A percentile compares a stretch with the other conserved stretches of the same genome.
Evolutionary conservation across 2,329 filamentous ascomycete species (phyloP).

Genomic region (Fusarium penzigii): DNA sequence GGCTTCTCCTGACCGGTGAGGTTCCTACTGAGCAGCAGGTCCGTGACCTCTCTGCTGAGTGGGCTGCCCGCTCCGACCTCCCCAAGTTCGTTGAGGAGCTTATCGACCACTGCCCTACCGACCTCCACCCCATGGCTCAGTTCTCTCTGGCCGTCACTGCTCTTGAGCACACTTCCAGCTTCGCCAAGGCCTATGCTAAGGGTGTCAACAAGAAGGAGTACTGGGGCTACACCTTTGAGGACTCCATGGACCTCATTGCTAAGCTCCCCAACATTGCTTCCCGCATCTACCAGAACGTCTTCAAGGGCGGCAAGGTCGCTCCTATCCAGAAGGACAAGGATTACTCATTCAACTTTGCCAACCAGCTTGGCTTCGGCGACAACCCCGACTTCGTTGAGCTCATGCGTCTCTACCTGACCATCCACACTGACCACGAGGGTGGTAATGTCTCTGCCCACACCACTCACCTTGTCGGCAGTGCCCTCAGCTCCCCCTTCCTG

Average conservation of each 20-base stretch:
- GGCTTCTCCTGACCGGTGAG: slow-evolving; percentile 97
- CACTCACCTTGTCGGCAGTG: slow-evolving; percentile 95
- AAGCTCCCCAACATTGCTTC: slow-evolving; percentile 98
- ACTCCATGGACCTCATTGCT: slow-evolving; percentile 99
- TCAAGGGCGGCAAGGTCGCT: slow-evolving; percentile 99
- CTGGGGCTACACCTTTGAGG: slow-evolving; percentile 99
- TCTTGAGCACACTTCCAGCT: slow-evolving; percentile 96
- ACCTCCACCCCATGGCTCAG: slow-evolving; percentile 99
- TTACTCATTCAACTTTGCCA: slow-evolving; percentile 98
- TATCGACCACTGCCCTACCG: slow-evolving; percentile 98
- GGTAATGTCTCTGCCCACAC: slow-evolving; percentile 98
- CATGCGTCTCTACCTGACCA: slow-evolving; percentile 98
- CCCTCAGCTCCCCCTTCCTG: slow-evolving; percentile 95
- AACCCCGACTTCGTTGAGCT: slow-evolving; percentile 98
- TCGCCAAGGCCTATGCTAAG: slow-evolving; percentile 98
- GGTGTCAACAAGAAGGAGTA: slow-evolving; percentile 99
- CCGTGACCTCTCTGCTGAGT: slow-evolving; percentile 95
- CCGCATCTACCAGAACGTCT: slow-evolving; percentile 99
- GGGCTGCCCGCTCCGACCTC: slow-evolving; percentile 94
- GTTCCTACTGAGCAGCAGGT: slow-evolving; percentile 98
- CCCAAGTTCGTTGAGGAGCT: slow-evolving; percentile 99
- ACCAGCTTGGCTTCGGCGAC: slow-evolving; percentile 94
- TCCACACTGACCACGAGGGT: slow-evolving; percentile 99
- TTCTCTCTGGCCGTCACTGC: slow-evolving; percentile 97
- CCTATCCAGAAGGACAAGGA: slow-evolving; percentile 98